Evolutionary conservation across 2,329 filamentous ascomycete species (phyloP).

Genomic region (Trichophyton mentagrophytes): DNA sequence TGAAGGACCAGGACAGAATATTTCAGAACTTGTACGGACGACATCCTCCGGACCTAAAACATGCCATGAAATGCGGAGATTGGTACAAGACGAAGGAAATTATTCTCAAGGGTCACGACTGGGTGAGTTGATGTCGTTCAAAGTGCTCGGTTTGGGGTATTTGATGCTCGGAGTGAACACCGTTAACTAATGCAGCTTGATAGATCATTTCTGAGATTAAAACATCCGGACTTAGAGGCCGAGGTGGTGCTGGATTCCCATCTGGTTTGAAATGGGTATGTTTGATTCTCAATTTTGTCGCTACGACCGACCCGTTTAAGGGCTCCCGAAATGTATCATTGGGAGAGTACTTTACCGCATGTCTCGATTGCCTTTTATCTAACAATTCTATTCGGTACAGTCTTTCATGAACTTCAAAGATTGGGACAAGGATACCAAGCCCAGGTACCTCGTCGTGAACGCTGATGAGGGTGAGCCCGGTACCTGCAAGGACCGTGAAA

Average conservation of each 20-base stretch:
- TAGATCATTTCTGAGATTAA: conserved; percentile 95
- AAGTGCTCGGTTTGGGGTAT: conserved; percentile 6
- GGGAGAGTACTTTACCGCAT: neutral
- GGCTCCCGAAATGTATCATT: neutral
- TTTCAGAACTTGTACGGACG: conserved; percentile 98
- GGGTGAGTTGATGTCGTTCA: conserved; percentile 38
- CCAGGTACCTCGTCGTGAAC: conserved; percentile 93
- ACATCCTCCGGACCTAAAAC: conserved; percentile 80
- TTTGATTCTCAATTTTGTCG: conserved; percentile 14
- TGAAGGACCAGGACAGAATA: conserved; percentile 94
- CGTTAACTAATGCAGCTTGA: conserved; percentile 7
- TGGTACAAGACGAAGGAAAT: conserved; percentile 99
- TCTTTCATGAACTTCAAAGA: conserved; percentile 99
- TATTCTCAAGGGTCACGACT: conserved; percentile 89
- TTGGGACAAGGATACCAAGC: conserved; percentile 96
- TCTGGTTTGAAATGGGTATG: conserved; percentile 97
- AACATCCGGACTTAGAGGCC: conserved; percentile 84
- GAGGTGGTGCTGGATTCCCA: conserved; percentile 94
- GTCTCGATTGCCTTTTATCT: neutral
- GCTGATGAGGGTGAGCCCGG: conserved; percentile 97
- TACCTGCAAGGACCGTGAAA: conserved; percentile 98
- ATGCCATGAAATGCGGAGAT: conserved; percentile 93
- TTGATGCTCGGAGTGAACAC: neutral
- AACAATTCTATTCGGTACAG: conserved; percentile 34
- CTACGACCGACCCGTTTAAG: neutral